Evolutionary conservation across 2,329 filamentous ascomycete genomes (phyloP).

Genomic region (Penicillium concentricum): DNA sequence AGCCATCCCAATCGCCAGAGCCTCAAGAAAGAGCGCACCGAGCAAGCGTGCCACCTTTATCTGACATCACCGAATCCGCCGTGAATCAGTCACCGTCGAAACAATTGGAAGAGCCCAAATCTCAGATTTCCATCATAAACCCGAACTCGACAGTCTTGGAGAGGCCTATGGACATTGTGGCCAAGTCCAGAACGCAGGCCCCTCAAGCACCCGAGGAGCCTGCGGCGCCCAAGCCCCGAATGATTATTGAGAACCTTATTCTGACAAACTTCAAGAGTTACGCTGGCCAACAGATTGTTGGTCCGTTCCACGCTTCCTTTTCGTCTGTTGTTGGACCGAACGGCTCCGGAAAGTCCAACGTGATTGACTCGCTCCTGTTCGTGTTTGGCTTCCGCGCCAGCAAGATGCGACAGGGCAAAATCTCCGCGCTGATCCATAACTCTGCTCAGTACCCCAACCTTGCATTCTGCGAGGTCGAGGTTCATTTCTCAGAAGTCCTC

Average conservation of each 20-base stretch:
- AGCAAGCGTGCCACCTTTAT: conserved; percentile 59
- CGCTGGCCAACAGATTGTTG: conserved; percentile 89
- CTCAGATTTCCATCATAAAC: conserved; percentile 63
- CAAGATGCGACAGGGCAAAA: conserved; percentile 99
- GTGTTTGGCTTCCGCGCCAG: conserved; percentile 99
- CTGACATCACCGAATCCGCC: conserved; percentile 69
- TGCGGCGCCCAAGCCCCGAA: conserved; percentile 74
- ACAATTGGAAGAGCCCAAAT: conserved; percentile 43
- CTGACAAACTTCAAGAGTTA: conserved; percentile 99
- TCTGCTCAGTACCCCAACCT: conserved; percentile 83
- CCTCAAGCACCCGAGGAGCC: conserved; percentile 68
- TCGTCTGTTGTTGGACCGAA: conserved; percentile 98
- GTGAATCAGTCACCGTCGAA: conserved; percentile 61
- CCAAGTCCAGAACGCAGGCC: conserved; percentile 75
- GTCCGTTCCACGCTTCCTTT: conserved; percentile 94
- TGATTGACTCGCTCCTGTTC: conserved; percentile 95
- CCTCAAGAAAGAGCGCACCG: conserved; percentile 38
- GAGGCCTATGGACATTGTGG: conserved; percentile 88
- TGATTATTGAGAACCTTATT: conserved; percentile 88
- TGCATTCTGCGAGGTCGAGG: conserved; percentile 90
- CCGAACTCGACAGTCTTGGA: conserved; percentile 76
- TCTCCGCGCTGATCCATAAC: conserved; percentile 96
- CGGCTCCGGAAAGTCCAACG: conserved; percentile 97
- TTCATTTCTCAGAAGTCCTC: conserved; percentile 93
- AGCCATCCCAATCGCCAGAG: conserved; percentile 55